Base-by-base conservation (phyloP, 1,139 yeast species). In the Debaryomyces udenii region DNA sequence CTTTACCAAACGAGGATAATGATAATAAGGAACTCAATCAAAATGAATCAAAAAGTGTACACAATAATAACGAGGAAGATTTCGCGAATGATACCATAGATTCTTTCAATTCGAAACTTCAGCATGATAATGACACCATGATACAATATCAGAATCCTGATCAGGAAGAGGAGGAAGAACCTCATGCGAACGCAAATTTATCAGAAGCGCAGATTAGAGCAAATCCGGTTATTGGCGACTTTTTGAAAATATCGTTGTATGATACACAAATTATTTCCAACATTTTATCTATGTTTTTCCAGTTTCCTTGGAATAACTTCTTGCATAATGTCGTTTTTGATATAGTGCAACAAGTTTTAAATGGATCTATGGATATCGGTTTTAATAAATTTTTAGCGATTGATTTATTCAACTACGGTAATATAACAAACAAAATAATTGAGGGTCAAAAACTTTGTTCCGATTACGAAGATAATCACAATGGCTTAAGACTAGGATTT, bases 281-380 rank as follows among this genome's bases (percentile, higher is more conserved):
- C 38, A 87, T 93, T 41, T 67, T 91, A 43, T 68, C 81, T 27
- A 84, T 93, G 86, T 91, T 93, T 60, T 86, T 91, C 76, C 77
- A 78, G 53, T 93, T 90, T 64, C 99, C 99, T 4, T 93, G 99
- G 99, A 93, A 93, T 64, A 93, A 93, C 61, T 93, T 93, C 59
- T 74, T 95, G 66, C 99, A 93, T 66, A 93, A 93, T 57, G 99
- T 94, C 43, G 97, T 93, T 6, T 93, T 93, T 68, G 99, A 93
- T 64, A 88, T 93, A 51, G 95, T 93, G 30, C 99, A 94, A 65
- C 99, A 93, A 64, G 86, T 93, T 10, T 77, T 93, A 59, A 91
- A 90, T 63, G 99, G 98, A 1, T 87, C 96, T 14, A 88, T 93
- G 91, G 96, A 90, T 49, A 86, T 88, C 55, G 78, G 78, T 4